phyloP scores from a whole-genome alignment of 768 basidiomycete species.

The Kwoniella pini region DNA sequence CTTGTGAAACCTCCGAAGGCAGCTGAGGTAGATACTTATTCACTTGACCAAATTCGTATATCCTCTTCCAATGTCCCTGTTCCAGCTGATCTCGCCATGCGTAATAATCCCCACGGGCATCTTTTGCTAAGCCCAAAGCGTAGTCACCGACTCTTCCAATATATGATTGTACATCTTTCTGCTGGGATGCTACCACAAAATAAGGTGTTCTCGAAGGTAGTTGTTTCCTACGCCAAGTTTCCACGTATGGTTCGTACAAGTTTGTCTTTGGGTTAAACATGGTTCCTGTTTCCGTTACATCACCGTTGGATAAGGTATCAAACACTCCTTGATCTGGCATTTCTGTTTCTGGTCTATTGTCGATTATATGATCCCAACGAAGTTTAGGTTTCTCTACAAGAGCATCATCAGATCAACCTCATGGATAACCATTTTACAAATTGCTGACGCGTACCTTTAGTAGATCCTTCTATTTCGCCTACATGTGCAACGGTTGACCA shows the following conservation, averaged over 20 bases:
- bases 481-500: slow-evolving; percentile 34
- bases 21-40: slow-evolving; percentile 6
- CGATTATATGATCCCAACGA: slow-evolving; percentile 34
- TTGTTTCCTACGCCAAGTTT: slow-evolving; percentile 28
- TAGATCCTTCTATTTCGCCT: slow-evolving; percentile 19
- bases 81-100: slow-evolving; percentile 19
- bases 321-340: slow-evolving; percentile 36
- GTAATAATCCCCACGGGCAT: neutral
- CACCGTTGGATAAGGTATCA: slow-evolving; percentile 26
- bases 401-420: neutral
- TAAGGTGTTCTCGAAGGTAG: neutral
- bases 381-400: slow-evolving; percentile 28
- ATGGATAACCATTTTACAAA: too few species aligned
- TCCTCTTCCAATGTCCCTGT: slow-evolving; percentile 12
- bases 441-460: slow-evolving; percentile 17
- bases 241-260: slow-evolving; percentile 26
- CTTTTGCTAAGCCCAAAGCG: slow-evolving; percentile 18
- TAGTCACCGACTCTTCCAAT: slow-evolving; percentile 17
- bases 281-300: slow-evolving; percentile 29
- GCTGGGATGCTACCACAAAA: slow-evolving; percentile 1
- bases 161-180: slow-evolving; percentile 2
- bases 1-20: slow-evolving; percentile 2
- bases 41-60: slow-evolving; percentile 14
- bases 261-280: slow-evolving; percentile 35
- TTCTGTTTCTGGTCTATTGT: slow-evolving; percentile 25